Conservation (phyloP, 495 filamentous ascomycete species). For the Trichocladium uniseriatum region DNA sequence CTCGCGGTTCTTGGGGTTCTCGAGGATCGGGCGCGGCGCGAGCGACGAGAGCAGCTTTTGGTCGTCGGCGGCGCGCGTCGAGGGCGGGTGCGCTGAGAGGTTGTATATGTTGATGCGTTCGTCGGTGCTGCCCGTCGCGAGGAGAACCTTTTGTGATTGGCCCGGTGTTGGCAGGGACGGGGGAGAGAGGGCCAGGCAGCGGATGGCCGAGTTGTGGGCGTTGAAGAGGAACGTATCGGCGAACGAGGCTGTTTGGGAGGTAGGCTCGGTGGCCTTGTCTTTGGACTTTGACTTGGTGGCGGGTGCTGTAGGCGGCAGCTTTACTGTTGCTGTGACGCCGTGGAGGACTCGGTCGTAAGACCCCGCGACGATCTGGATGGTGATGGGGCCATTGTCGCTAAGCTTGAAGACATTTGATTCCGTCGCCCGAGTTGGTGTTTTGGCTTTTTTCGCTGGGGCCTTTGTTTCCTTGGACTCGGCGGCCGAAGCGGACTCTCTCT, state of each 20-base stretch:
- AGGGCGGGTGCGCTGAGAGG: constrained; percentile 63
- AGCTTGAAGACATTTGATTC: constrained; percentile 18
- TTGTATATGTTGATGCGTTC: constrained; percentile 92
- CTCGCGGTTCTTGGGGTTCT: constrained; percentile 80
- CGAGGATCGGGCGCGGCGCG: constrained; percentile 56
- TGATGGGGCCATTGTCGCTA: constrained; percentile 33
- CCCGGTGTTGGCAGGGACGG: constrained; percentile 50
- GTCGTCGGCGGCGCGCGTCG: constrained; percentile 29
- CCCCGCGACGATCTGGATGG: constrained; percentile 81
- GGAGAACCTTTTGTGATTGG: constrained; percentile 59
- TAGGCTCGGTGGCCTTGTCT: neutral
- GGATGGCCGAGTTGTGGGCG: constrained; percentile 82
- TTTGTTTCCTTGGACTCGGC: constrained; percentile 14
- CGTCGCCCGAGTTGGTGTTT: constrained; percentile 14
- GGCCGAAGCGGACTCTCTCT: constrained; percentile 44
- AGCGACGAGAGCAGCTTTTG: constrained; percentile 49
- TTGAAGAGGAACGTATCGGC: constrained; percentile 93
- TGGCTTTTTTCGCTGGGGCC: constrained; percentile 31
- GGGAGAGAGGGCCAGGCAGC: constrained; percentile 81
- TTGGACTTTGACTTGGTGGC: constrained; percentile 12
- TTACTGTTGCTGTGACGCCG: constrained; percentile 71
- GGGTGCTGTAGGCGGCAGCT: constrained; percentile 16
- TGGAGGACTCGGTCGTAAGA: constrained; percentile 94
- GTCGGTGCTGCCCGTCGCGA: constrained; percentile 85
- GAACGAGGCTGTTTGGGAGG: constrained; percentile 55